These are phyloP conservation scores for Saccharomyces hybrid DNA, from an alignment of 1,139 yeast species.

Conservation along the genomic window DNA sequence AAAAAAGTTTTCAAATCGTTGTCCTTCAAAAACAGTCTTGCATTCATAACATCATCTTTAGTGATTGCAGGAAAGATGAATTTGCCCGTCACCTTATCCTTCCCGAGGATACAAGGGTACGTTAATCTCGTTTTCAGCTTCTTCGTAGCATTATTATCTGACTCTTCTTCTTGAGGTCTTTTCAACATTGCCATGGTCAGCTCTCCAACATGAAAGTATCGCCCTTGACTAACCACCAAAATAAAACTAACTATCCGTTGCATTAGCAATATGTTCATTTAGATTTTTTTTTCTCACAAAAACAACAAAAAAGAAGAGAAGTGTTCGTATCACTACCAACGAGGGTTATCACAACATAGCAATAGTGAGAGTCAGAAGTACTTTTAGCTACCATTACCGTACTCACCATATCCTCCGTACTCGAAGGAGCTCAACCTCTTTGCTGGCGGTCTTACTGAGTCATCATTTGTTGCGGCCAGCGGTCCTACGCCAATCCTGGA, in stretches of 20 bases:
- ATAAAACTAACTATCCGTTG: background rate
- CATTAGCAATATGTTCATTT: slow-evolving; percentile 2
- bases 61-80: slow-evolving; percentile 33
- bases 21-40: slow-evolving; percentile 53
- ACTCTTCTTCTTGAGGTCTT: background rate
- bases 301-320: background rate
- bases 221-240: background rate
- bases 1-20: slow-evolving; percentile 55
- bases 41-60: slow-evolving; percentile 39
- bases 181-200: background rate
- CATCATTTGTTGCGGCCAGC: slow-evolving; percentile 37
- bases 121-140: slow-evolving; percentile 16
- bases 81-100: slow-evolving; percentile 26
- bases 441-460: slow-evolving; percentile 7
- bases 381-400: slow-evolving; percentile 13
- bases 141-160: background rate
- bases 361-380: background rate
- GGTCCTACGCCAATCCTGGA: slow-evolving; percentile 82
- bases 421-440: slow-evolving; percentile 29
- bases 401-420: slow-evolving; percentile 35
- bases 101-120: slow-evolving; percentile 21
- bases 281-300: slow-evolving; percentile 1
- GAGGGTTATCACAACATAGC: background rate
- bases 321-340: background rate
- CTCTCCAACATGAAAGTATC: background rate